Base-by-base conservation (phyloP, 495 filamentous ascomycete genomes). In the Penicillium chermesinum region DNA sequence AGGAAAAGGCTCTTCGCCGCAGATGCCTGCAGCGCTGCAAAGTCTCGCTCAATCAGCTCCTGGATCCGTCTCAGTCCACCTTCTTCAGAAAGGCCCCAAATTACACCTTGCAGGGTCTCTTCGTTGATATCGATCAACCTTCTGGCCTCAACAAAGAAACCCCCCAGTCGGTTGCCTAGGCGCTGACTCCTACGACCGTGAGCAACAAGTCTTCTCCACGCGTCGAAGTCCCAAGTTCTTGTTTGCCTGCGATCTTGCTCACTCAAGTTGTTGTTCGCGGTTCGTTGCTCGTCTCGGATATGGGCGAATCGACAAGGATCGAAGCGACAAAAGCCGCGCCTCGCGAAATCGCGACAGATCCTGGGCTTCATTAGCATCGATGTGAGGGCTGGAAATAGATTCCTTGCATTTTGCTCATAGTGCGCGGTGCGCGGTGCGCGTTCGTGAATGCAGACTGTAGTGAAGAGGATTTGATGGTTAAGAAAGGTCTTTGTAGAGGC, bases 221-320 rank as follows among this genome's bases (percentile, higher is more conserved):
- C 25, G 5, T 4, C 4, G 25, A 30, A 30, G 4, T 30, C 25
- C 10, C 25, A 10, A 10, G 25, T 10, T 30, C 10, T 4, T 10
- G 25, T 5, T 30, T 30, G 4, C 25, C 10, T 30, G 25, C 4
- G 10, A 5, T 30, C 25, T 30, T 30, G 4, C 25, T 30, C 25
- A 10, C 5, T 30, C 25, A 10, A 30, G 25, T 4, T 10, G 25
- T 30, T 30, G 25, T 10, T 30, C 10, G 25, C n/a, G n/a, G n/a
- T n/a, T n/a, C n/a, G 10, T 30, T 30, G 5, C 10, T 10, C 25
- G 10, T 30, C 25, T 4, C 4, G 17, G 14, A 14, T 19, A 45
- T 45, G 32, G 8, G 25, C 42, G n/a, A 36, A 45, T n/a, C 42
- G 42, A 36, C 42, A 45, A 13, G 15, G 9, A n/a, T 45, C 34